Evolutionary conservation across 352 stramenopile genomes (phyloP).

Genomic region (Globisporangium solare): DNA sequence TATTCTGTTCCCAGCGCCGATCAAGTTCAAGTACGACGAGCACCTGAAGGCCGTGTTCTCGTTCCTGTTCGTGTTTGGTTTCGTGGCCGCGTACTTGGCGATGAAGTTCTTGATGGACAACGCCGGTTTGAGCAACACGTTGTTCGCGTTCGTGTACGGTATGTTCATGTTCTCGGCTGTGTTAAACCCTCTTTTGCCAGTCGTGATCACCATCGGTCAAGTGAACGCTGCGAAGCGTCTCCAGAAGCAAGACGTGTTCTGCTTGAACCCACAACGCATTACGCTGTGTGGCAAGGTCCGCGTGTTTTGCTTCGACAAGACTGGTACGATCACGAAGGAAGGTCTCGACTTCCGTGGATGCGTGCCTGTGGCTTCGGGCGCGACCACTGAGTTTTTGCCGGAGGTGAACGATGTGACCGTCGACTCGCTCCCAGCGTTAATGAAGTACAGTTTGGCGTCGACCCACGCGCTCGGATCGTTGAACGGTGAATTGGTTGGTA

Average conservation of each 20-base stretch:
- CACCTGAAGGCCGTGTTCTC: conserved; percentile 81
- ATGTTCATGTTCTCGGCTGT: conserved; percentile 80
- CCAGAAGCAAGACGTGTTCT: conserved; percentile 67
- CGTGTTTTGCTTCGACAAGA: conserved; percentile 92
- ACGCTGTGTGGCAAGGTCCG: conserved; percentile 88
- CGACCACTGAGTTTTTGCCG: conserved; percentile 32
- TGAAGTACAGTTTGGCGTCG: conserved; percentile 69
- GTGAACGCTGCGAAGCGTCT: conserved; percentile 83
- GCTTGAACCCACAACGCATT: conserved; percentile 79
- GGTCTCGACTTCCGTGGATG: conserved; percentile 81
- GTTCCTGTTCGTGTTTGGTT: conserved; percentile 76
- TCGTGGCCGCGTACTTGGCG: conserved; percentile 66
- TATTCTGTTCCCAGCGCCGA: conserved; percentile 80
- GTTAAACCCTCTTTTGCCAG: conserved; percentile 81
- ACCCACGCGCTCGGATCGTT: conserved; percentile 81
- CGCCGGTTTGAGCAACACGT: conserved; percentile 63
- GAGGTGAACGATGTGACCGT: conserved; percentile 62
- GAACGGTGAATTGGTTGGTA: conserved; percentile 74
- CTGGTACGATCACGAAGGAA: conserved; percentile 89
- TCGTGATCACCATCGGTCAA: conserved; percentile 87
- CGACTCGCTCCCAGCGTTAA: conserved; percentile 26
- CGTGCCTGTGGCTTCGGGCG: conserved; percentile 28
- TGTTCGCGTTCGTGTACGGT: conserved; percentile 65
- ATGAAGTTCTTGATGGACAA: conserved; percentile 72
- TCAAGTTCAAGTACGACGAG: conserved; percentile 91